These are phyloP conservation scores for Entelexis paramagnoliae DNA, from an alignment of 1,139 yeast species.

Conservation along the genomic window DNA sequence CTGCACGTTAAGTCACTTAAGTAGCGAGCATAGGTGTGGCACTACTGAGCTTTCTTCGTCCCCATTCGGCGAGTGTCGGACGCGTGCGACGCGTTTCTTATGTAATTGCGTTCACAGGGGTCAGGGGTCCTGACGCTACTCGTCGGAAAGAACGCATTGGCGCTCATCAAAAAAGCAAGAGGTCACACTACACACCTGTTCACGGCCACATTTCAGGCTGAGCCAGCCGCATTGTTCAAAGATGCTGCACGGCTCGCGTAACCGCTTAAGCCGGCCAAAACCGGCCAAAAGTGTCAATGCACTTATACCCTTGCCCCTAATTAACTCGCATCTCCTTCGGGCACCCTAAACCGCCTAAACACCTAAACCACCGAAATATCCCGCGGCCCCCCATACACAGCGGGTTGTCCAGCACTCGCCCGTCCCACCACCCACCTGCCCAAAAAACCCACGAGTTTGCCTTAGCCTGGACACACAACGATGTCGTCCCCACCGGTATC, in stretches of 20 bases:
- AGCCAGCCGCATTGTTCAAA: too few species aligned
- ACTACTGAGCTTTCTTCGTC: too few species aligned
- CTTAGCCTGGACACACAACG: neutral
- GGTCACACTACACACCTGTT: too few species aligned
- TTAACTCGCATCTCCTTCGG: neutral
- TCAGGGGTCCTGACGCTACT: neutral
- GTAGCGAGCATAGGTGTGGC: neutral
- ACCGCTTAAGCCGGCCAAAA: too few species aligned
- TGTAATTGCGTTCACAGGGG: neutral
- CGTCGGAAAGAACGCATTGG: too few species aligned
- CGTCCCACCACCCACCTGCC: neutral
- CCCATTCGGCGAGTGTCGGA: neutral
- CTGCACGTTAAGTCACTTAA: neutral
- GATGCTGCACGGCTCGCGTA: too few species aligned
- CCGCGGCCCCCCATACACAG: neutral
- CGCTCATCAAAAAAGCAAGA: too few species aligned
- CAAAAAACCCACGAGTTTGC: neutral
- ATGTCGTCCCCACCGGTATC: conserved; percentile 17
- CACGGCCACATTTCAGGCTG: too few species aligned
- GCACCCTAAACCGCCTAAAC: neutral
- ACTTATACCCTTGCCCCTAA: conserved; percentile 5
- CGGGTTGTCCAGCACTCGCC: neutral
- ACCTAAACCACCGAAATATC: neutral
- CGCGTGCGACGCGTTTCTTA: conserved; percentile 1
- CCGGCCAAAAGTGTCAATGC: too few species aligned